Conservation (phyloP, 1,284 basidiomycete genomes). For the Pterula multifida region DNA sequence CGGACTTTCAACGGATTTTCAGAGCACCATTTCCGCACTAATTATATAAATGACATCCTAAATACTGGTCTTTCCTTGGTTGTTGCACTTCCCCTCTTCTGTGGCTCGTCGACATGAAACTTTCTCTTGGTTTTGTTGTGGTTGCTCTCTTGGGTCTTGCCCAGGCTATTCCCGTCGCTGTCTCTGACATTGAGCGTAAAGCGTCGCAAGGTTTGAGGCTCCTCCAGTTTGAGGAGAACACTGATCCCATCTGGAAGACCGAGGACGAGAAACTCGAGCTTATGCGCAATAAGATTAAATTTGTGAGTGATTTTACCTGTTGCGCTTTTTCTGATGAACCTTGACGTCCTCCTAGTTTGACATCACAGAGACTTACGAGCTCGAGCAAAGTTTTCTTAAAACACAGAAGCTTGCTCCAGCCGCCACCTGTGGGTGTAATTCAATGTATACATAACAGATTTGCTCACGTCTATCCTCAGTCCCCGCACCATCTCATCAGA, state of each 20-base stretch:
- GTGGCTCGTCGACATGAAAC: neutral
- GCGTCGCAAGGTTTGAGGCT: constrained; percentile 30
- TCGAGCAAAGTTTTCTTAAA: neutral
- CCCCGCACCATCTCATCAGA: constrained; percentile 6
- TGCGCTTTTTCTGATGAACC: neutral
- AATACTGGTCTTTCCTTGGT: too few relatives aligned
- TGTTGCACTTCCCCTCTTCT: too few relatives aligned
- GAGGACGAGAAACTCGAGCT: constrained; percentile 25
- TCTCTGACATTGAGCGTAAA: constrained; percentile 23
- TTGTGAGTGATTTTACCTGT: neutral
- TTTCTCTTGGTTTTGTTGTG: neutral
- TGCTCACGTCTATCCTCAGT: neutral
- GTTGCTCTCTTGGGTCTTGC: neutral
- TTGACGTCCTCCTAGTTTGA: constrained; percentile 6
- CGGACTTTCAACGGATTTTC: too few relatives aligned
- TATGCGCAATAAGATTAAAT: constrained; percentile 18
- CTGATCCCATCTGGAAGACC: constrained; percentile 28
- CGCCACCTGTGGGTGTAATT: constrained; percentile 1
- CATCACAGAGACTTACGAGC: constrained; percentile 7
- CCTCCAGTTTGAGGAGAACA: constrained; percentile 31
- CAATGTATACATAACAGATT: too few relatives aligned
- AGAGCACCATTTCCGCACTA: too few relatives aligned
- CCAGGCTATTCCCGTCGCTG: constrained; percentile 18
- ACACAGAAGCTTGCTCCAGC: neutral
- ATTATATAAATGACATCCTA: too few relatives aligned